Conservation (phyloP, 306 rosid genomes). For the Malus sylvestris region DNA sequence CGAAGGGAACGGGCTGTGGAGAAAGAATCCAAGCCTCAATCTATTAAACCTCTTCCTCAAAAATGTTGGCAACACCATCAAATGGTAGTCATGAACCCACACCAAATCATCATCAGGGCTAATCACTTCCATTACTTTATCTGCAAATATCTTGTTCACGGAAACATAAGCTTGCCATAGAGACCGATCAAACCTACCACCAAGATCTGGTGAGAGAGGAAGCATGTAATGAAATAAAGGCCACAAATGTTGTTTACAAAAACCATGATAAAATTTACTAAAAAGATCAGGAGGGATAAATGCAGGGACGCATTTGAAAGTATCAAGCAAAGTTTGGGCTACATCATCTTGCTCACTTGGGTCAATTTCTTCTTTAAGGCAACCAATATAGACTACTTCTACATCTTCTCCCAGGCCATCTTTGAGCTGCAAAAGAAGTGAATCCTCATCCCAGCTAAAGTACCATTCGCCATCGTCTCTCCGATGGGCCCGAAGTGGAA, state of each 20-base stretch:
- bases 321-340: conserved; percentile 70
- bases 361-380: conserved; percentile 71
- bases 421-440: conserved; percentile 81
- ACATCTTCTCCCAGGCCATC: conserved; percentile 87
- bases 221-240: conserved; percentile 92
- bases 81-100: conserved; percentile 92
- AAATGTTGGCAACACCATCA: conserved; percentile 92
- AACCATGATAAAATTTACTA: conserved; percentile 80
- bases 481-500: conserved; percentile 50
- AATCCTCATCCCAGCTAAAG: conserved; percentile 82
- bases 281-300: conserved; percentile 74
- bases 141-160: conserved; percentile 89
- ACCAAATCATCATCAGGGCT: conserved; percentile 61
- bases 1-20: conserved; percentile 60
- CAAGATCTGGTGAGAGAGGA: conserved; percentile 78
- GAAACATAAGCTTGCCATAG: conserved; percentile 91
- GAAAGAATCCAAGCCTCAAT: conserved; percentile 51
- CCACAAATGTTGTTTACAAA: conserved; percentile 86
- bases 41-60: conserved; percentile 63
- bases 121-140: conserved; percentile 85
- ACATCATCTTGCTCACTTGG: conserved; percentile 70
- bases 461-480: conserved; percentile 51
- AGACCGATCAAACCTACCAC: conserved; percentile 73
- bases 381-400: conserved; percentile 73
- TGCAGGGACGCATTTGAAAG: conserved; percentile 74